Evolutionary conservation across 2,329 filamentous ascomycete genomes (phyloP).

Genomic region (Atkinsonella hypoxylon): DNA sequence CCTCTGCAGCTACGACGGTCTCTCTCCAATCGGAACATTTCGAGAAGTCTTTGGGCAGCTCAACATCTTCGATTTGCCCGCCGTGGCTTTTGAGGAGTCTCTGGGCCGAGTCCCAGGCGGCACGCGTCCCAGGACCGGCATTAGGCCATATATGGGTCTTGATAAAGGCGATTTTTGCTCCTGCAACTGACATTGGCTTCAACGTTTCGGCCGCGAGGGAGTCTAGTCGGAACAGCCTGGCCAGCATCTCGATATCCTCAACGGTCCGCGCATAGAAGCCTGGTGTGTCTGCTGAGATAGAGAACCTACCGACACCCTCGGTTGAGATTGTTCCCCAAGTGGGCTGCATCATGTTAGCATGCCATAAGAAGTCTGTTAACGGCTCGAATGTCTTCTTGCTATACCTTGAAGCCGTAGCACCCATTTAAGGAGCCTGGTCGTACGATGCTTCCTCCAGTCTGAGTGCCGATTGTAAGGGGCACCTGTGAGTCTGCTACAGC

Average conservation of each 20-base stretch:
- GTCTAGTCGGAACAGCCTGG: slow-evolving; percentile 43
- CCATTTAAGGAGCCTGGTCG: slow-evolving; percentile 54
- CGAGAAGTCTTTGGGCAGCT: slow-evolving; percentile 36
- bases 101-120: slow-evolving; percentile 29
- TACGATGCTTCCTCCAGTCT: slow-evolving; percentile 53
- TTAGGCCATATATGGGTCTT: slow-evolving; percentile 40
- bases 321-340: slow-evolving; percentile 52
- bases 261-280: slow-evolving; percentile 48
- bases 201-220: slow-evolving; percentile 22
- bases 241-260: slow-evolving; percentile 44
- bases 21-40: slow-evolving; percentile 35
- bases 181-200: slow-evolving; percentile 24
- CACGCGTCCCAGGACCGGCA: slow-evolving; percentile 30
- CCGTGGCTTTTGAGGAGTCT: slow-evolving; percentile 31
- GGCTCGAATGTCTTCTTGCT: not conserved
- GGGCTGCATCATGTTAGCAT: slow-evolving; percentile 21
- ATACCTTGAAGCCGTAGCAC: slow-evolving; percentile 45
- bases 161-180: slow-evolving; percentile 40
- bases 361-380: not conserved
- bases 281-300: slow-evolving; percentile 47
- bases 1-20: slow-evolving; percentile 5
- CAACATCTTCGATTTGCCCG: slow-evolving; percentile 43
- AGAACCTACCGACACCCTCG: slow-evolving; percentile 49
- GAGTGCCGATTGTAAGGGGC: slow-evolving; percentile 49
- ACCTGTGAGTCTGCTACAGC: slow-evolving; percentile 54